Base-by-base conservation (phyloP, 1,284 basidiomycete genomes). In the Neotropicomus parvogracilis region DNA sequence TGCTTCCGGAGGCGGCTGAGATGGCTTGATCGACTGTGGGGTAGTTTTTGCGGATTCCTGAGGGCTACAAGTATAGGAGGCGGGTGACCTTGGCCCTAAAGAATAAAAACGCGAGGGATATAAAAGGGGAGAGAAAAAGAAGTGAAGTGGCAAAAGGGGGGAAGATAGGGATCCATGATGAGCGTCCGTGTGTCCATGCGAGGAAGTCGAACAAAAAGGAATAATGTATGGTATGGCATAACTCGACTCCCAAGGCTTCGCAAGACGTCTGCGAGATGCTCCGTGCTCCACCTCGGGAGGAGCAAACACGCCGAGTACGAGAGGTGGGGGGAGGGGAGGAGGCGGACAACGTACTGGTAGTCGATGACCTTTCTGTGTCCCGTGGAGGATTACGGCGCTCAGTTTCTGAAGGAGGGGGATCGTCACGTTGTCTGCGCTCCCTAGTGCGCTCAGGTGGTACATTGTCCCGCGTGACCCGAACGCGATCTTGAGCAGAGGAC, bases 291-390 rank as follows among this genome's bases (percentile, higher is more conserved):
- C 75, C 74, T 70, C 68, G 72, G 70, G 70, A 78, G 71, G 69
- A 72, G 66, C 57, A 63, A 61, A 57, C 57, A 59, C 66, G 70
- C 68, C 65, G 59, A 62, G 63, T 62, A 68, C 64, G 67, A 68
- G 65, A 64, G 70, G 70, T 67, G 66, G 63, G 65, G 67, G 57
- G 63, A 72, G 69, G 72, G 71, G 63, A 79, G 69, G 77, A 83
- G 76, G 80, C 73, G 71, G 79, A 85, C 71, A 87, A 87, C 83
- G 83, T 87, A 87, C 84, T 85, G 69, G 74, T 68, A 75, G 80
- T 67, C 70, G 79, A 68, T 65, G 74, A 71, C 64, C 65, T 70
- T 66, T 70, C 70, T 53, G 67, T 63, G 62, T 68, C 70, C 56
- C 65, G 66, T 54, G 68, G 66, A 50, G 59, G 65, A 53, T 58